Evolutionary conservation across 208 protist species (phyloP).

Genomic region (Phytomonas francai): DNA sequence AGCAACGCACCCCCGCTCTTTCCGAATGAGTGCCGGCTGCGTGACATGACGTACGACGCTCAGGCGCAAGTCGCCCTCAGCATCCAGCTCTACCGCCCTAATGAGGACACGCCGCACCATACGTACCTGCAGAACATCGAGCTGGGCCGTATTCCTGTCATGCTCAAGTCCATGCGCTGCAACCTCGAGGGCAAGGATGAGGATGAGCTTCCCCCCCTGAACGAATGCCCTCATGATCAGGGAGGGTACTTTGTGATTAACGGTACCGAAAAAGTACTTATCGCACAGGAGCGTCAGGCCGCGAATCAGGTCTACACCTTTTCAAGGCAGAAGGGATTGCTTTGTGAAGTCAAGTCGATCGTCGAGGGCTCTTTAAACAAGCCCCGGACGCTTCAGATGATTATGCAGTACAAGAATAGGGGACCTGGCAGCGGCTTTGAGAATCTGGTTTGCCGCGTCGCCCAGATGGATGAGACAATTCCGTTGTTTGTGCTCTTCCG

Average conservation of each 20-base stretch:
- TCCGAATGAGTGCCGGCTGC: conserved; percentile 95
- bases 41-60: conserved; percentile 92
- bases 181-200: conserved; percentile 89
- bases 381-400: conserved; percentile 89
- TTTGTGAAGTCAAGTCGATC: conserved; percentile 95
- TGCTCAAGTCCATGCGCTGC: conserved; percentile 97
- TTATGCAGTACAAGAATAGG: conserved; percentile 93
- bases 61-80: conserved; percentile 55
- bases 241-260: conserved; percentile 99
- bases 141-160: conserved; percentile 99
- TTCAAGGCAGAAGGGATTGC: conserved; percentile 85
- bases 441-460: conserved; percentile 82
- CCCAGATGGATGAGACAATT: conserved; percentile 86
- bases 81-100: conserved; percentile 47
- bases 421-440: conserved; percentile 88
- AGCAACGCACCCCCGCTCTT: conserved; percentile 71
- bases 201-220: conserved; percentile 89
- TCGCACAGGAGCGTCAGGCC: conserved; percentile 94
- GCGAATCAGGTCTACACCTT: conserved; percentile 98
- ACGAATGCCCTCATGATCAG: conserved; percentile 98
- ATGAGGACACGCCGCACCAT: conserved; percentile 24
- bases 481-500: conserved; percentile 96
- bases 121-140: conserved; percentile 67
- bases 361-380: conserved; percentile 83
- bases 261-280: conserved; percentile 97